Evolutionary conservation across 371 early-diverging fungal genomes (phyloP).

Genomic region (Basidiobolus meristosporus): DNA sequence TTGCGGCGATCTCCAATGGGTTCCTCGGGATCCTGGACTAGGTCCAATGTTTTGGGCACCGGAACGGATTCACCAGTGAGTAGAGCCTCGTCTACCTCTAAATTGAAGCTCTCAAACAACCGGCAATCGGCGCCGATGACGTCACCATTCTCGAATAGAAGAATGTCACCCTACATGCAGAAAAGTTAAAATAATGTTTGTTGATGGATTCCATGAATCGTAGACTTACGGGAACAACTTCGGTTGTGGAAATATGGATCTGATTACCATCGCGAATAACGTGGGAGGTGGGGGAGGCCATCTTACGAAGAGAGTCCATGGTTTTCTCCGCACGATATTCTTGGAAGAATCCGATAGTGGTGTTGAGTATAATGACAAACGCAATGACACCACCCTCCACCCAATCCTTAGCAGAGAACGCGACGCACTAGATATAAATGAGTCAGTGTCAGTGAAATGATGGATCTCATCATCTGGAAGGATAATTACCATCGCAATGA

Average conservation of each 20-base stretch:
- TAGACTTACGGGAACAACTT: conserved; percentile 66
- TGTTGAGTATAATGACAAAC: conserved; percentile 53
- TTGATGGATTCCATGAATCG: too few species aligned
- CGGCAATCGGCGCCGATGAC: conserved; percentile 75
- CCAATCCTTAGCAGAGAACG: conserved; percentile 32
- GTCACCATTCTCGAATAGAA: conserved; percentile 71
- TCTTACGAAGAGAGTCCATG: conserved; percentile 59
- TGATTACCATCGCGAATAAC: conserved; percentile 65
- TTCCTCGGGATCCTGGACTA: conserved; percentile 14
- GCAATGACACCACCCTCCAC: conserved; percentile 45
- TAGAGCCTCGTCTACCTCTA: conserved; percentile 70
- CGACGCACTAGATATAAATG: too few species aligned
- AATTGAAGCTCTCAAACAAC: conserved; percentile 55
- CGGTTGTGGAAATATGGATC: conserved; percentile 33
- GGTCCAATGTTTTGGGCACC: conserved; percentile 28
- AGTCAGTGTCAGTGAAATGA: too few species aligned
- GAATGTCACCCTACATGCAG: conserved; percentile 82
- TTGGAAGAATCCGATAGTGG: conserved; percentile 68
- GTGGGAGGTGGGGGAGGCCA: conserved; percentile 52
- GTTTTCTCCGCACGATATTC: conserved; percentile 80
- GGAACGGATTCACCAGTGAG: conserved; percentile 74
- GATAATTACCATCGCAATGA: conserved; percentile 40
- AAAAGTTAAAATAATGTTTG: too few species aligned
- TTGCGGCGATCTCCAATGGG: conserved; percentile 39
- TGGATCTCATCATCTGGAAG: too few species aligned